Conservation (phyloP, 2,329 filamentous ascomycete genomes). For the Pseudocercospora crystallina region DNA sequence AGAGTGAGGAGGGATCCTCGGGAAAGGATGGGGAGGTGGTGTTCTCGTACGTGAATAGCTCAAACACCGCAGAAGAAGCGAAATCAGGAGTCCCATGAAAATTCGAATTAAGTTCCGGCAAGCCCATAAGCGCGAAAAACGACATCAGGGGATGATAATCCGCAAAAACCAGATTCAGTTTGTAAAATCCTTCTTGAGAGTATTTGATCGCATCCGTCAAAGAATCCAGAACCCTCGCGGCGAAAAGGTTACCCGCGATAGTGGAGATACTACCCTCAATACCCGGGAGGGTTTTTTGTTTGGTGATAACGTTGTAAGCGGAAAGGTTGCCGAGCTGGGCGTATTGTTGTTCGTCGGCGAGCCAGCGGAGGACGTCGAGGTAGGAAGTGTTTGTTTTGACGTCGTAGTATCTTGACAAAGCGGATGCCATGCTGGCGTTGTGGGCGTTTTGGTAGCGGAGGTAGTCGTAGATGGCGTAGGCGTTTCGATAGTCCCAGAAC, state of each 20-base stretch:
- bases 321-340: conserved; percentile 49
- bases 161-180: conserved; percentile 47
- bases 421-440: conserved; percentile 44
- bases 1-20: conserved; percentile 47
- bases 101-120: conserved; percentile 42
- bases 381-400: conserved; percentile 24
- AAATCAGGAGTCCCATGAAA: conserved; percentile 52
- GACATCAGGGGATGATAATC: conserved; percentile 51
- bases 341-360: conserved; percentile 49
- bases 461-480: conserved; percentile 57
- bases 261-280: conserved; percentile 39
- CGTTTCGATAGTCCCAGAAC: conserved; percentile 52
- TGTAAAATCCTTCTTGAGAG: conserved; percentile 27
- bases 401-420: conserved; percentile 33
- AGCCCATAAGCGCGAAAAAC: conserved; percentile 48
- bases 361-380: conserved; percentile 37
- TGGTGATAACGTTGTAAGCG: conserved; percentile 26
- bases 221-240: conserved; percentile 35
- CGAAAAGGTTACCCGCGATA: conserved; percentile 39
- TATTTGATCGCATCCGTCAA: conserved; percentile 33
- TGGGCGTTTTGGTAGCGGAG: conserved; percentile 55
- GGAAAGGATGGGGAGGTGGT: conserved; percentile 31
- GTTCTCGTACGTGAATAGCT: conserved; percentile 50
- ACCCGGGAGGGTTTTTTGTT: conserved; percentile 28
- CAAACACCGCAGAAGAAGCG: conserved; percentile 53